phyloP scores from a whole-genome alignment of 176 grass and related monocot genomes.

The Chrysopogon serrulatus region DNA sequence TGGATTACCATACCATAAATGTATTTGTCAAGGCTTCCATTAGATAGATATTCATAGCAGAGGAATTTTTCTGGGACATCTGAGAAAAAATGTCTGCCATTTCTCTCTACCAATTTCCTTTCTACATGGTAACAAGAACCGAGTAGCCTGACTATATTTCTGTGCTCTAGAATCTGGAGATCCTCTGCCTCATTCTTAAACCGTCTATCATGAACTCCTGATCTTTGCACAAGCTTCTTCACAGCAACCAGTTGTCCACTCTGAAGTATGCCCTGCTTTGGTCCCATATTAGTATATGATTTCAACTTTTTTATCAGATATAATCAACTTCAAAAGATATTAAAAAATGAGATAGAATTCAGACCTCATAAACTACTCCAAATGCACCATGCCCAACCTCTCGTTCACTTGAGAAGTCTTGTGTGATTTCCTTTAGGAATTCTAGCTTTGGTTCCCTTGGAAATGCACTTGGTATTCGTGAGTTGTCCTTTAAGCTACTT shows the following conservation, averaged over 20 bases:
- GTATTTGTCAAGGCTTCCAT: slow-evolving; percentile 17
- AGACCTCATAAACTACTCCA: slow-evolving; percentile 18
- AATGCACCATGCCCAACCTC: neutral
- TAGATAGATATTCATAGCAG: slow-evolving; percentile 20
- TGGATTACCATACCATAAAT: slow-evolving; percentile 1
- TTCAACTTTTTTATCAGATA: neutral
- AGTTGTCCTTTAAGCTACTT: neutral
- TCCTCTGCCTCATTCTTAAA: slow-evolving; percentile 13
- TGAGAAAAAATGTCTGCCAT: neutral
- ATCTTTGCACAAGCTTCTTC: slow-evolving; percentile 10
- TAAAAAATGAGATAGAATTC: neutral
- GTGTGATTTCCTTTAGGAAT: neutral
- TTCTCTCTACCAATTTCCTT: neutral
- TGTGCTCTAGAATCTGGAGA: neutral
- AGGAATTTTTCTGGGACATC: slow-evolving; percentile 6
- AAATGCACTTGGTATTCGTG: neutral
- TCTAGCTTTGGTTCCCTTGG: neutral
- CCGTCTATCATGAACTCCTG: slow-evolving; percentile 2
- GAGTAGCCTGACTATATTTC: slow-evolving; percentile 28
- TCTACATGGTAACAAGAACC: slow-evolving; percentile 11
- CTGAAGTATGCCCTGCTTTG: slow-evolving; percentile 6
- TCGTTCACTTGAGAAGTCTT: slow-evolving; percentile 4
- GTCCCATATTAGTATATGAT: neutral
- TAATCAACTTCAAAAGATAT: neutral
- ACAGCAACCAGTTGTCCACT: slow-evolving; percentile 12